Evolutionary conservation across 257 asterid species (phyloP).

Genomic region (Salvia miltiorrhiza): DNA sequence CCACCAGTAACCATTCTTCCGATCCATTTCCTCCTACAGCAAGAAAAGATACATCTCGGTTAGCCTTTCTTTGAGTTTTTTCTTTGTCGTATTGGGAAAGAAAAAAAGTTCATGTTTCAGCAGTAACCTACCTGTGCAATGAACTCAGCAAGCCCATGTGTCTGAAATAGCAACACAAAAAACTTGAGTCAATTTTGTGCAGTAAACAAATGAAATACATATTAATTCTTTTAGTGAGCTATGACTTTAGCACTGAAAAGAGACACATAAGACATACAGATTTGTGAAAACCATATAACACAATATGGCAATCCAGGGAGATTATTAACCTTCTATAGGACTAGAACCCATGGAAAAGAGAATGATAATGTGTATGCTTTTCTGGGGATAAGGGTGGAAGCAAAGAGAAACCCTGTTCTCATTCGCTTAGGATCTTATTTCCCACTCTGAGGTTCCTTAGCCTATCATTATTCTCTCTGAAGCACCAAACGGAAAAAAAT

Average conservation of each 20-base stretch:
- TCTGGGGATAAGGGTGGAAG: neutral
- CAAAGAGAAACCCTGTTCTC: neutral
- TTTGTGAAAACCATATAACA: neutral
- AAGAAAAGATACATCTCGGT: conserved; percentile 22
- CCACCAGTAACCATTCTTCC: conserved; percentile 98
- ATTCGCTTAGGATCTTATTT: neutral
- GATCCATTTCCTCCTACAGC: conserved; percentile 93
- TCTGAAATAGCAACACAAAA: conserved; percentile 52
- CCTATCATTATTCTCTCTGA: neutral
- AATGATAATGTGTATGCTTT: neutral
- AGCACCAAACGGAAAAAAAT: neutral
- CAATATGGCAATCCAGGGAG: neutral
- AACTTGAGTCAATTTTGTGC: conserved; percentile 16
- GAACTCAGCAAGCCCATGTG: conserved; percentile 88
- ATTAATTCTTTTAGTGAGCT: neutral
- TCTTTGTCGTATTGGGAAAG: conserved; percentile 8
- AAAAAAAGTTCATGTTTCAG: neutral
- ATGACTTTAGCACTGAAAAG: neutral
- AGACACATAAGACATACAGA: neutral
- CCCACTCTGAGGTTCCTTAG: neutral
- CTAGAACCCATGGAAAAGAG: neutral
- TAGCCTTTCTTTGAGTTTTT: neutral
- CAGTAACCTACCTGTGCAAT: conserved; percentile 78
- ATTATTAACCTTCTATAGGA: neutral
- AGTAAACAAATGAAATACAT: conserved; percentile 13